Evolutionary conservation across 805 yeast genomes (phyloP).

Genomic region (Ascoidea asiatica): DNA sequence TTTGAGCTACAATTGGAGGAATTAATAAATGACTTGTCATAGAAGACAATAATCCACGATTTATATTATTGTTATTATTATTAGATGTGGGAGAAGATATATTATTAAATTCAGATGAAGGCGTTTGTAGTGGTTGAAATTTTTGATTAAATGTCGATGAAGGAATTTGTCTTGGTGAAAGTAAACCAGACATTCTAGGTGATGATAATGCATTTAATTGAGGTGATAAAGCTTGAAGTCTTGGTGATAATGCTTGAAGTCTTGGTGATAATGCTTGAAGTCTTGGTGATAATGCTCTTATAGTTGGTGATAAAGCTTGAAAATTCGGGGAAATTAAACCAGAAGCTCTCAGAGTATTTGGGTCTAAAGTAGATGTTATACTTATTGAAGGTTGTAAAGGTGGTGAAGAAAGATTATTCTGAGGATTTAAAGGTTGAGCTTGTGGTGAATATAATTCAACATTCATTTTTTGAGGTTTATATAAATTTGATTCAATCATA

Average conservation of each 20-base stretch:
- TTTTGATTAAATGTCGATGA: not conserved
- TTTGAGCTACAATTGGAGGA: conserved; percentile 7
- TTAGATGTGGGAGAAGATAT: not conserved
- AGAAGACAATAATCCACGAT: not conserved
- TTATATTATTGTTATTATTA: not conserved
- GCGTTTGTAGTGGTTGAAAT: not conserved
- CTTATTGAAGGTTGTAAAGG: not conserved
- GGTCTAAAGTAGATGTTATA: conserved; percentile 3
- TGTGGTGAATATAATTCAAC: conserved; percentile 8
- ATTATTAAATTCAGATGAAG: not conserved
- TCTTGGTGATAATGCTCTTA: conserved; percentile 9
- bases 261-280: conserved; percentile 6
- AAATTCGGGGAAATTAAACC: not conserved
- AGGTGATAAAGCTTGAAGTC: conserved; percentile 4
- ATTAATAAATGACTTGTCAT: not conserved
- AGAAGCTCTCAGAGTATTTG: no score
- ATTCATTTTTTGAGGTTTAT: conserved; percentile 8
- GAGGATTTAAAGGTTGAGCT: conserved; percentile 8
- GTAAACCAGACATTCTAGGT: not conserved
- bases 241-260: not conserved
- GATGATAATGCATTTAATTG: not conserved
- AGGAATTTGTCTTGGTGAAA: not conserved
- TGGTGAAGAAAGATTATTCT: conserved; percentile 1
- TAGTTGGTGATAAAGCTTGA: conserved; percentile 7
- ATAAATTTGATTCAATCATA: conserved; percentile 9